Evolutionary conservation across 176 grass and related monocot species (phyloP).

Genomic region (Pontederia paniculata): DNA sequence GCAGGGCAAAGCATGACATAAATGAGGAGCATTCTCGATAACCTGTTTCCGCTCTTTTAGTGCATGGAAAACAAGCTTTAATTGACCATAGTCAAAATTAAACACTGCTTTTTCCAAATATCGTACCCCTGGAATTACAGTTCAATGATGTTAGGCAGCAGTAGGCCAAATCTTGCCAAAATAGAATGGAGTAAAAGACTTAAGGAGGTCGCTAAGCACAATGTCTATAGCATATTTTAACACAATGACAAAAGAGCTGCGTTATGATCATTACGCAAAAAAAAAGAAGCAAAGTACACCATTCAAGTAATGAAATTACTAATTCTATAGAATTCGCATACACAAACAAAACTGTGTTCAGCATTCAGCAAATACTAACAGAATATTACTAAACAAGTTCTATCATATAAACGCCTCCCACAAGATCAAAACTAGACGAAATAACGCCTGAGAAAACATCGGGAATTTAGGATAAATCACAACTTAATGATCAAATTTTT

Average conservation of each 20-base stretch:
- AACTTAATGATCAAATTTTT: not conserved
- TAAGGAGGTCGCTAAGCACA: not conserved
- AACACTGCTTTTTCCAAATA: constrained; percentile 99
- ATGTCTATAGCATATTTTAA: not conserved
- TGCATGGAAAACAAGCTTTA: constrained; percentile 93
- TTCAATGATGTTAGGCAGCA: not conserved
- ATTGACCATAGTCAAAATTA: constrained; percentile 80
- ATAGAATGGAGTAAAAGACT: no score
- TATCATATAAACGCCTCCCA: not conserved
- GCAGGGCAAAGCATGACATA: constrained; percentile 84
- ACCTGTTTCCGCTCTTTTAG: constrained; percentile 89
- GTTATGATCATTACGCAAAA: no score
- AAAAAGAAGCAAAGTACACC: no score
- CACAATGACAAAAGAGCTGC: no score
- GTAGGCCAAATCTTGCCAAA: not conserved
- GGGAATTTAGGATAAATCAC: not conserved
- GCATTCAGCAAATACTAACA: not conserved
- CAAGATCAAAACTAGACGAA: not conserved
- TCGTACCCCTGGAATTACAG: constrained; percentile 47
- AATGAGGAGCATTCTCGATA: constrained; percentile 82
- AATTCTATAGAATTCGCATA: no score
- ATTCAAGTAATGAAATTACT: no score
- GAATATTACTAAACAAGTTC: not conserved
- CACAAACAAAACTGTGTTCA: no score
- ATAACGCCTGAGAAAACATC: not conserved